phyloP scores from a whole-genome alignment of 345 rosid genomes.

The Salix koriyanagi region DNA sequence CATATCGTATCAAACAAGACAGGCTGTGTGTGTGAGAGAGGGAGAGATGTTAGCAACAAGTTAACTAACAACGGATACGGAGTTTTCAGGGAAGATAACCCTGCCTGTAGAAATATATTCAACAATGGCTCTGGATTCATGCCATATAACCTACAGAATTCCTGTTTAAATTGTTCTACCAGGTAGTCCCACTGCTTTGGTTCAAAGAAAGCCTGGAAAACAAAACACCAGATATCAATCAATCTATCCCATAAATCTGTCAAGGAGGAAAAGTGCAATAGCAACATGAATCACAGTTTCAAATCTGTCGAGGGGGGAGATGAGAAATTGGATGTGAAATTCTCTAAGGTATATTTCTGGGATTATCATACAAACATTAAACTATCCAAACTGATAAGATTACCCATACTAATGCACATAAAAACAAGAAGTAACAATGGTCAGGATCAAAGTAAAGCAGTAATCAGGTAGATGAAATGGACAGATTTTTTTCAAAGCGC shows the following conservation, averaged over 20 bases:
- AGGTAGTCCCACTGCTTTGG: slow-evolving; percentile 86
- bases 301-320: not conserved
- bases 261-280: not conserved
- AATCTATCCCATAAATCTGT: not conserved
- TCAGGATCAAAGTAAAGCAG: not conserved
- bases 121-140: slow-evolving; percentile 82
- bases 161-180: slow-evolving; percentile 85
- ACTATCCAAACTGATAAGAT: not conserved
- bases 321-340: not conserved
- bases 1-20: not conserved
- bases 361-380: not conserved
- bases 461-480: not conserved
- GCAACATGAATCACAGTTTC: not conserved
- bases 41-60: not conserved
- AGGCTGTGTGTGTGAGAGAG: too few species aligned
- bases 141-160: slow-evolving; percentile 91
- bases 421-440: not conserved
- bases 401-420: not conserved
- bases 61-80: slow-evolving; percentile 58
- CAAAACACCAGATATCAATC: slow-evolving; percentile 9
- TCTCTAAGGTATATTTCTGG: not conserved
- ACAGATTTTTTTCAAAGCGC: not conserved
- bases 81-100: slow-evolving; percentile 91
- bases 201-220: slow-evolving; percentile 74
- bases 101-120: slow-evolving; percentile 91